phyloP scores from a whole-genome alignment of 148 eudicot genomes.

The Camellia japonica region DNA sequence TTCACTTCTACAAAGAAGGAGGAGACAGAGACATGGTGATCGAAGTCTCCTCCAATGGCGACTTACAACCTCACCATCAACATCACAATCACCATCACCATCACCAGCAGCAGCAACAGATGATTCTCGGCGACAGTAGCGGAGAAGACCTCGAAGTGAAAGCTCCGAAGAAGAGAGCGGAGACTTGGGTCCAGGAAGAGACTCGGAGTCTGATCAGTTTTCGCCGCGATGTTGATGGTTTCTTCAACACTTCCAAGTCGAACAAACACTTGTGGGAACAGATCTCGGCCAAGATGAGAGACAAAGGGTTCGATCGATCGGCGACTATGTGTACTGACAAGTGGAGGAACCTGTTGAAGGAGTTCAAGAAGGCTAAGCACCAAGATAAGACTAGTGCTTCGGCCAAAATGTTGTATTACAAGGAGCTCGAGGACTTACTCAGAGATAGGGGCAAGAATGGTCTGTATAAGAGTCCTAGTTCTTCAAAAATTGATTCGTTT shows the following conservation, averaged over 20 bases:
- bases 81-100: slow-evolving; percentile 14
- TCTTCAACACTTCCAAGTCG: slow-evolving; percentile 76
- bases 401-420: slow-evolving; percentile 57
- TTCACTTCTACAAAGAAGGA: slow-evolving; percentile 16
- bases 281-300: slow-evolving; percentile 76
- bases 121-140: slow-evolving; percentile 28
- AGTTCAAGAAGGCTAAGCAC: slow-evolving; percentile 55
- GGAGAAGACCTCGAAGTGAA: slow-evolving; percentile 22
- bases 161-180: slow-evolving; percentile 71
- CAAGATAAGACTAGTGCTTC: slow-evolving; percentile 22
- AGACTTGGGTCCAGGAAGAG: slow-evolving; percentile 86
- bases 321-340: slow-evolving; percentile 96
- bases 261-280: slow-evolving; percentile 92
- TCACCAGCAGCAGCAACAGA: slow-evolving; percentile 22
- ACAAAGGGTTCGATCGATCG: slow-evolving; percentile 82
- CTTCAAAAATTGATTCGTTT: slow-evolving; percentile 44
- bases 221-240: slow-evolving; percentile 56
- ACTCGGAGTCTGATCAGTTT: slow-evolving; percentile 56
- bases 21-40: slow-evolving; percentile 16
- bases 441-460: slow-evolving; percentile 38
- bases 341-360: slow-evolving; percentile 86
- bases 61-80: slow-evolving; percentile 16
- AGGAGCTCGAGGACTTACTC: slow-evolving; percentile 61
- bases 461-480: slow-evolving; percentile 10
- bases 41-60: slow-evolving; percentile 19